Conservation (phyloP, 2,329 filamentous ascomycete species). For the Xylaria sp. region DNA sequence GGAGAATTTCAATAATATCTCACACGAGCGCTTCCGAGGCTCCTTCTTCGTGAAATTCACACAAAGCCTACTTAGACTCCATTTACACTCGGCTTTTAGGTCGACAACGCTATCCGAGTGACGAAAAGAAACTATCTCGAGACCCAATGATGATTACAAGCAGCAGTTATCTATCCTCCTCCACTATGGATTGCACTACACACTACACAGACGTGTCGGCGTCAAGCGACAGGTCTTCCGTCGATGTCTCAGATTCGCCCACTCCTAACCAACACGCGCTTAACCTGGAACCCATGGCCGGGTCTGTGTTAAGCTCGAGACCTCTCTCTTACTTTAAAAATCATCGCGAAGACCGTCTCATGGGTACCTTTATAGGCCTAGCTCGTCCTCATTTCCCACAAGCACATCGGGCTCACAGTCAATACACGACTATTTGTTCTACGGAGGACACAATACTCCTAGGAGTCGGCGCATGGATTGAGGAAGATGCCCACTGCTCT, state of each 20-base stretch:
- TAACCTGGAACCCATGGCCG: neutral
- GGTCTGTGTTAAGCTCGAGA: neutral
- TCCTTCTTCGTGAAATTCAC: neutral
- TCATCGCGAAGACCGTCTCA: conserved; percentile 20
- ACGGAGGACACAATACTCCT: neutral
- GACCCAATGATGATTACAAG: neutral
- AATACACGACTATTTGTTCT: neutral
- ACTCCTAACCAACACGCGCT: neutral
- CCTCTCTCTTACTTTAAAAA: conserved; percentile 4
- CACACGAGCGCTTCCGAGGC: neutral
- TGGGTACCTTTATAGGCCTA: conserved; percentile 6
- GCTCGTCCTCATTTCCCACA: no score
- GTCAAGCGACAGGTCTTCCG: neutral
- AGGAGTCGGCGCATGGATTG: conserved; percentile 20
- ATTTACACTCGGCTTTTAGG: conserved; percentile 12
- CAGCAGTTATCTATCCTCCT: neutral
- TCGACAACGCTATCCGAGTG: neutral
- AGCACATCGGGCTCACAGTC: neutral
- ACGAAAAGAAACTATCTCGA: no score
- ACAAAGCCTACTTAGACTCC: neutral
- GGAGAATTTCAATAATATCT: no score
- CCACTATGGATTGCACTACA: neutral
- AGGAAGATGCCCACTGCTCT: neutral
- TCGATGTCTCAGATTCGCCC: neutral
- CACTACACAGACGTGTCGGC: neutral